Evolutionary conservation across 495 filamentous ascomycete genomes (phyloP).

Genomic region (Xylaria palmicola): DNA sequence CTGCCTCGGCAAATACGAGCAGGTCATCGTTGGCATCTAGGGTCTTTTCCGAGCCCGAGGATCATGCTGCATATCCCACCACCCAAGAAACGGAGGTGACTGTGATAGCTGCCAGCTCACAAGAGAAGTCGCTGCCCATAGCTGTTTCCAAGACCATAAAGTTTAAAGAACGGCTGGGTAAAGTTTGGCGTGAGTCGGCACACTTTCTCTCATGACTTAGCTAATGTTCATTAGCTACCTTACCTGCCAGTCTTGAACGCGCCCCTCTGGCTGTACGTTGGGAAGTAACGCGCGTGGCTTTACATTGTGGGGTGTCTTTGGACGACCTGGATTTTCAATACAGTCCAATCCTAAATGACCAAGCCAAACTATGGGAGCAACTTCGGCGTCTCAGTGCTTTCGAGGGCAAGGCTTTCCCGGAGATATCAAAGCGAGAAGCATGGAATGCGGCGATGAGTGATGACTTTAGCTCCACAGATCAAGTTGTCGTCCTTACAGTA

Average conservation of each 20-base stretch:
- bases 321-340: conserved; percentile 32
- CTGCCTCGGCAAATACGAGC: conserved; percentile 20
- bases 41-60: conserved; percentile 26
- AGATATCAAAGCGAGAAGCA: conserved; percentile 34
- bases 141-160: neutral
- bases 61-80: neutral
- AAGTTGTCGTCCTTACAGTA: conserved; percentile 38
- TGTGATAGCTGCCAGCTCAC: conserved; percentile 13
- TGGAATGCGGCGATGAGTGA: conserved; percentile 35
- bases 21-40: conserved; percentile 22
- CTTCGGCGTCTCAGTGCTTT: conserved; percentile 34
- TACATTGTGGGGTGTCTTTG: conserved; percentile 40
- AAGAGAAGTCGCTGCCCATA: conserved; percentile 9
- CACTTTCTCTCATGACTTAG: neutral
- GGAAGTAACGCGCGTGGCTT: conserved; percentile 45
- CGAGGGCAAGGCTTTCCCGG: conserved; percentile 42
- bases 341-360: conserved; percentile 35
- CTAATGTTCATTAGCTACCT: conserved; percentile 32
- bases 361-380: conserved; percentile 33
- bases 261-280: conserved; percentile 46
- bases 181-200: conserved; percentile 30
- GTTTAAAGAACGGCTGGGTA: conserved; percentile 21
- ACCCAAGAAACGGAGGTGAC: conserved; percentile 33
- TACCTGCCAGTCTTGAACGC: conserved; percentile 34
- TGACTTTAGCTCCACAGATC: conserved; percentile 31